These are phyloP conservation scores for Xerocomellus intermedius DNA, from an alignment of 768 basidiomycete genomes.

Conservation along the genomic window DNA sequence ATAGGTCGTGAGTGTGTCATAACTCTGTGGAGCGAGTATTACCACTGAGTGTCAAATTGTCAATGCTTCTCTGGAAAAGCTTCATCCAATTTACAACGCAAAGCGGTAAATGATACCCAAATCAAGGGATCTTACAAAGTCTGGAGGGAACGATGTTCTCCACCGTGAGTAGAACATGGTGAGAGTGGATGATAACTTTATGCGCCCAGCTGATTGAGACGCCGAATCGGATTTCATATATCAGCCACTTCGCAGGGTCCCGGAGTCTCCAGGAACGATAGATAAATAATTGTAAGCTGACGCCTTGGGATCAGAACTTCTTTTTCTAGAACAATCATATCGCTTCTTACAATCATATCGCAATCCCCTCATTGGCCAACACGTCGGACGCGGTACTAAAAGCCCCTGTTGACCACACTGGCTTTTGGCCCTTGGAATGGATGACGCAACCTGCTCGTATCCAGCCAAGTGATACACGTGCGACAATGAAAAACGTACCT, in stretches of 20 bases:
- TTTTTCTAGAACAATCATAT: slow-evolving; percentile 12
- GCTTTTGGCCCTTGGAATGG: not conserved
- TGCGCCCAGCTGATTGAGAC: slow-evolving; percentile 6
- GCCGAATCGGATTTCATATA: slow-evolving; percentile 6
- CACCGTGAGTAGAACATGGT: not conserved
- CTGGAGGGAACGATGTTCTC: not conserved
- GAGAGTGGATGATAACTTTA: not conserved
- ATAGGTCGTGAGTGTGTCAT: not conserved
- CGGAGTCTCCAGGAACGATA: slow-evolving; percentile 15
- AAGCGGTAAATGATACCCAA: not conserved
- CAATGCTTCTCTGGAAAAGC: not conserved
- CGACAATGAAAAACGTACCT: not conserved
- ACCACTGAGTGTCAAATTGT: not conserved
- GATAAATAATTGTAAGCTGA: not conserved
- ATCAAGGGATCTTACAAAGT: not conserved
- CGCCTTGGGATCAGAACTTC: slow-evolving; percentile 2
- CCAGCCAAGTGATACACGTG: slow-evolving; percentile 3
- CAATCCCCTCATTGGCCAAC: slow-evolving; percentile 14
- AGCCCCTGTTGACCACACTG: slow-evolving; percentile 4
- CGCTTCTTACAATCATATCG: slow-evolving; percentile 13
- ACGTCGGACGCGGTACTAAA: slow-evolving; percentile 13
- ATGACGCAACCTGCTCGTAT: not conserved
- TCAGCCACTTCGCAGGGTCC: slow-evolving; percentile 12
- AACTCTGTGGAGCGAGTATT: no score
- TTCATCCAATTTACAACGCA: not conserved